Percentiles rank a stretch among this genome's conserved stretches.
phyloP scores from a whole-genome alignment of 106 monocot species.

The Acorus gramineus region DNA sequence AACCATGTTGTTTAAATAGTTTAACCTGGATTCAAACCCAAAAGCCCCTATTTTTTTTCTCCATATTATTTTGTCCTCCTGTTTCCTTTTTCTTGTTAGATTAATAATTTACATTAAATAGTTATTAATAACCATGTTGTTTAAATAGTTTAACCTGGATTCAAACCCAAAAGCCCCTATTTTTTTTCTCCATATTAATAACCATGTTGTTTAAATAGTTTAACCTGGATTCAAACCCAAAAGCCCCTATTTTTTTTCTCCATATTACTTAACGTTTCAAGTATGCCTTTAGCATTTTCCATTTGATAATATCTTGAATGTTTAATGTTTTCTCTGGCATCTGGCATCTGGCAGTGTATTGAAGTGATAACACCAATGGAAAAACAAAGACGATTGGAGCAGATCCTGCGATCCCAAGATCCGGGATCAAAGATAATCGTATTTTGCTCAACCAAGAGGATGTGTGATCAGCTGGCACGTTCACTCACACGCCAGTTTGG shows the following conservation, averaged over 20 bases:
- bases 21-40: too few species aligned
- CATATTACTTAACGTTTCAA: too few species aligned
- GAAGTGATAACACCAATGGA: conserved; percentile 62
- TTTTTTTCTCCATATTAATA: too few species aligned
- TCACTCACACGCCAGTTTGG: conserved; percentile 49
- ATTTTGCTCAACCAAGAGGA: conserved; percentile 80
- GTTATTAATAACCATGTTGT: neutral
- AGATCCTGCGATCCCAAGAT: conserved; percentile 67
- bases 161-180: too few species aligned
- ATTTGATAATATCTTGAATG: neutral
- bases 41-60: too few species aligned
- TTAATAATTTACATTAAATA: neutral
- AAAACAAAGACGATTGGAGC: conserved; percentile 61
- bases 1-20: too few species aligned
- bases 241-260: too few species aligned
- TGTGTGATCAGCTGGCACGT: conserved; percentile 74
- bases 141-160: too few species aligned
- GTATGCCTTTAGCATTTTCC: too few species aligned
- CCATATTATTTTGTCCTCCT: neutral
- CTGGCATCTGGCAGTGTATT: conserved; percentile 31
- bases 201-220: too few species aligned
- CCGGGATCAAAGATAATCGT: conserved; percentile 71
- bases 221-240: too few species aligned
- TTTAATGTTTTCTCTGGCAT: neutral
- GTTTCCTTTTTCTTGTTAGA: neutral